Conservation (phyloP, 148 eudicot genomes). For the Vaccinium corymbosum region DNA sequence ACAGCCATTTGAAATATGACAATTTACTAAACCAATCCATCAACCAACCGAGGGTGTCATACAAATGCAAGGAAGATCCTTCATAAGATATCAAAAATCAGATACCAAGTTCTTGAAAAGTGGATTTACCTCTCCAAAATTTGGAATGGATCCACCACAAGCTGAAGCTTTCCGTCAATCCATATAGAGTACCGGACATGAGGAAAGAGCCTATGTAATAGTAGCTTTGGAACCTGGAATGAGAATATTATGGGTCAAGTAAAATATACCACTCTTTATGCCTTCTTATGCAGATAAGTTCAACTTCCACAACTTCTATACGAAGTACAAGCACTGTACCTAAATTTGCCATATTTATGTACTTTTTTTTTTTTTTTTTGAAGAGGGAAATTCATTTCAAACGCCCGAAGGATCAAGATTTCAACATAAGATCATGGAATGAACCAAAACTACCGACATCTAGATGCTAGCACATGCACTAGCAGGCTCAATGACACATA, state of each 20-base stretch:
- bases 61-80: neutral
- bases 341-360: neutral
- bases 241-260: neutral
- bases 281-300: constrained; percentile 3
- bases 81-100: neutral
- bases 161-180: constrained; percentile 95
- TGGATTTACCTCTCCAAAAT: constrained; percentile 64
- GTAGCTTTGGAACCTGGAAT: constrained; percentile 80
- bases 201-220: constrained; percentile 84
- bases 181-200: constrained; percentile 72
- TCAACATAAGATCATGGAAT: too few species aligned
- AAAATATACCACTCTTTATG: neutral
- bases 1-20: constrained; percentile 1
- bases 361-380: too few species aligned
- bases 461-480: too few species aligned
- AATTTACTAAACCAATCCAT: neutral
- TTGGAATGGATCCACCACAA: constrained; percentile 80
- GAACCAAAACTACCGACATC: too few species aligned
- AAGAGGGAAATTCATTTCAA: too few species aligned
- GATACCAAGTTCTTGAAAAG: neutral
- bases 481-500: too few species aligned
- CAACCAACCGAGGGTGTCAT: neutral
- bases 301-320: neutral
- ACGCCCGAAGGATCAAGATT: too few species aligned
- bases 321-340: neutral